Percentiles rank a stretch among this genome's conserved stretches.
Evolutionary conservation across 495 filamentous ascomycete genomes (phyloP).

Genomic region (Neurospora africana): DNA sequence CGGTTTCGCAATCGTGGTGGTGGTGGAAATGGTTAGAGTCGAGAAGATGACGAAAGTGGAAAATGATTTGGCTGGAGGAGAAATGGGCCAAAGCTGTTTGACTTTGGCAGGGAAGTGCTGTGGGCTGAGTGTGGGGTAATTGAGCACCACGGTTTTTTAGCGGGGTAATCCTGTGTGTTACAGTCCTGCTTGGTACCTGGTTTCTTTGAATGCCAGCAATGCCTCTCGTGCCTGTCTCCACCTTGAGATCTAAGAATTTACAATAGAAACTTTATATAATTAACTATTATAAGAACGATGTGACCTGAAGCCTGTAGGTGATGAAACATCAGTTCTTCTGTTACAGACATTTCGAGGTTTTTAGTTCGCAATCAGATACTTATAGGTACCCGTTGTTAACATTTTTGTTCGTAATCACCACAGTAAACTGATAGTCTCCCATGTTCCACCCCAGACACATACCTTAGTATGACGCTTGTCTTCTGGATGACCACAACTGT

Average conservation of each 20-base stretch:
- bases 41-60: neutral
- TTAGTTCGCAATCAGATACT: neutral
- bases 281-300: too few relatives aligned
- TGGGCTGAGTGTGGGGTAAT: neutral
- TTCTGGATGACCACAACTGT: too few relatives aligned
- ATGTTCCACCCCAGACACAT: neutral
- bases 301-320: neutral
- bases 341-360: neutral
- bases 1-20: neutral
- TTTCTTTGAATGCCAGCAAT: neutral
- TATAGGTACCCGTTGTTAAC: neutral
- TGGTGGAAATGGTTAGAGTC: neutral
- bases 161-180: neutral
- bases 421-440: neutral
- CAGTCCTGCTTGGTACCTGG: neutral
- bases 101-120: neutral
- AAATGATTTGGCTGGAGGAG: neutral
- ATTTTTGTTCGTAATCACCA: neutral
- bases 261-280: too few relatives aligned
- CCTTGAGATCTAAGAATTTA: neutral
- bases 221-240: neutral
- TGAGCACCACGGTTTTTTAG: neutral
- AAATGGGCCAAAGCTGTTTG: neutral
- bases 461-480: neutral
- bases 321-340: neutral